phyloP scores from a whole-genome alignment of 495 filamentous ascomycete genomes.

The Trichoderma orchidacearum region DNA sequence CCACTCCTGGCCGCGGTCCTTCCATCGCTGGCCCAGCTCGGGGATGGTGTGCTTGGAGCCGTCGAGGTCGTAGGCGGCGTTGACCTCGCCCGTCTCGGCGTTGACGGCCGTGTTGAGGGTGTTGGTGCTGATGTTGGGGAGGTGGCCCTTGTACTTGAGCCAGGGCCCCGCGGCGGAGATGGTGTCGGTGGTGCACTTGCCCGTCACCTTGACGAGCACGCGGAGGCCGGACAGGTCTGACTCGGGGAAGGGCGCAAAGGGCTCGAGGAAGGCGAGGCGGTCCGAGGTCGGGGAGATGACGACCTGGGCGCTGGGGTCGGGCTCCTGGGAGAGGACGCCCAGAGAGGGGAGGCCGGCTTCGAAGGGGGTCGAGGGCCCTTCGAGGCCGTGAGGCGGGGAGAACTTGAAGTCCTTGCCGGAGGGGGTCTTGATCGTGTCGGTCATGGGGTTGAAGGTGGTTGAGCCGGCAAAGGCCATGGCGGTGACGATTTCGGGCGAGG shows the following conservation, averaged over 20 bases:
- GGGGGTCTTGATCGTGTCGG: constrained; percentile 71
- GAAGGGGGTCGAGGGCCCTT: constrained; percentile 69
- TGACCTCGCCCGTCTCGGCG: constrained; percentile 81
- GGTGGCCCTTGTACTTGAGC: constrained; percentile 98
- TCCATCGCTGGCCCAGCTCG: constrained; percentile 74
- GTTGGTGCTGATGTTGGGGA: constrained; percentile 94
- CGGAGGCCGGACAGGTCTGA: constrained; percentile 57
- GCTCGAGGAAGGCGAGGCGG: constrained; percentile 81
- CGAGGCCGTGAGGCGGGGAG: constrained; percentile 60
- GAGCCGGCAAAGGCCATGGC: constrained; percentile 85
- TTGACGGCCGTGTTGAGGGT: constrained; percentile 91
- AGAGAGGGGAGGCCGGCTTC: constrained; percentile 64
- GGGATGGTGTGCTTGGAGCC: constrained; percentile 59
- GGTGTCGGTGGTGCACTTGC: constrained; percentile 97
- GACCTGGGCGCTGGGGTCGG: constrained; percentile 51
- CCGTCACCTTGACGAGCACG: constrained; percentile 88
- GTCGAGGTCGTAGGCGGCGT: constrained; percentile 74
- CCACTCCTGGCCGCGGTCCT: constrained; percentile 56
- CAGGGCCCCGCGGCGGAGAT: constrained; percentile 95
- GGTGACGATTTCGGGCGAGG: constrained; percentile 90
- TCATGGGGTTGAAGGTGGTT: constrained; percentile 94
- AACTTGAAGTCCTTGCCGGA: constrained; percentile 76
- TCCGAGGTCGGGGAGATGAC: constrained; percentile 72
- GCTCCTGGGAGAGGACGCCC: constrained; percentile 53
- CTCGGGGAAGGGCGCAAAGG: constrained; percentile 73